Base-by-base conservation (phyloP, 169 alveolate species). In the Eimeria tenella region DNA sequence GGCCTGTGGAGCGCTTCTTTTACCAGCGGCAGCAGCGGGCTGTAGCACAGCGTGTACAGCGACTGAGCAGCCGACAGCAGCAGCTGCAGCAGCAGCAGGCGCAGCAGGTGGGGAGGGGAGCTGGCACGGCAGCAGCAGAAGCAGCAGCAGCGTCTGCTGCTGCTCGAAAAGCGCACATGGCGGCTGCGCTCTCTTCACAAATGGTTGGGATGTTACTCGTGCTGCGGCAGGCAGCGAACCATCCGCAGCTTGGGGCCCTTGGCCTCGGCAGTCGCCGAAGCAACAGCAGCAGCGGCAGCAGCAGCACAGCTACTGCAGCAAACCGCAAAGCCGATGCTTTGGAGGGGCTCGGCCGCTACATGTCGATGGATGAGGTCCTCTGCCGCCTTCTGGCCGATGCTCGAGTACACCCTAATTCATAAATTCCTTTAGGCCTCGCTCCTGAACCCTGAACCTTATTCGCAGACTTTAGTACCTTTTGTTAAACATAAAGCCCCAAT, bases 231-330 rank as follows among this genome's bases (percentile, higher is more conserved):
- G 97, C 97, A 17, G 94, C 96, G 56, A 82, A 86, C 56, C 97
- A 95, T 63, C 97, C 97, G 7, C 97, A 95, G 94, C 90, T 95
- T 50, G 97, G 97, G 62, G 87, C 93, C 13, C 86, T 94, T 90
- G 96, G 97, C 58, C 79, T 89, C 23, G 71, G 90, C 60, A 55
- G 90, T 49, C 90, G 74, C n/a, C 90, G 90, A 17, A 58, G 90
- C 90, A 68, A 11, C 79, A 58, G 58, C 71, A 52, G 56, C 74
- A 58, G 74, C 60, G 68, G 77, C 77, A 83, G 90, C 73, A 50
- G 70, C 77, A 60, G 82, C 68, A 56, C 52, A 53, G 21, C 10
- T 7, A 55, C 65, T 9, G 73, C 70, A 0, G 73, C 31, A 9
- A 31, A 62, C 52, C 65, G 92, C 5, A 84, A 62, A 81, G 60